These are phyloP conservation scores for Pseudoturritis turrita DNA, from an alignment of 345 rosid species.

Conservation along the genomic window DNA sequence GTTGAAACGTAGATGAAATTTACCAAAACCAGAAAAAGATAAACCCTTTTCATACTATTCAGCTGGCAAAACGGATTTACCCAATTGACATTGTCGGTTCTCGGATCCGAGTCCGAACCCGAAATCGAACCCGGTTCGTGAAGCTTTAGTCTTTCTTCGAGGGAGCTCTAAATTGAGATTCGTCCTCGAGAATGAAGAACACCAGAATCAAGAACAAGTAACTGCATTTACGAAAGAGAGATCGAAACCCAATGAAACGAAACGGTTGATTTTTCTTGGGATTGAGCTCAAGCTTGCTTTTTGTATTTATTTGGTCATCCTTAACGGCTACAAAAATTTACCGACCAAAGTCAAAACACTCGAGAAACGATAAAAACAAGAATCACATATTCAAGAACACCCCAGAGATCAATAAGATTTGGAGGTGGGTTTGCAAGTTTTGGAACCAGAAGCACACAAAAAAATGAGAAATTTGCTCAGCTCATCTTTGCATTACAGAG, in stretches of 20 bases:
- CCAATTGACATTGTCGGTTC: slow-evolving; percentile 63
- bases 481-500: slow-evolving; percentile 9
- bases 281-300: slow-evolving; percentile 20
- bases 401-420: neutral
- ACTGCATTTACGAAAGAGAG: slow-evolving; percentile 34
- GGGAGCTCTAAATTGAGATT: neutral
- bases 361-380: slow-evolving; percentile 18
- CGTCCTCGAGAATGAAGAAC: neutral
- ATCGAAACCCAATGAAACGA: slow-evolving; percentile 5
- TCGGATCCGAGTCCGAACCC: slow-evolving; percentile 10
- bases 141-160: neutral
- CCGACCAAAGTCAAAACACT: slow-evolving; percentile 29
- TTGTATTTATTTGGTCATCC: slow-evolving; percentile 14
- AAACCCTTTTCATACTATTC: slow-evolving; percentile 56
- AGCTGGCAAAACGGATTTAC: slow-evolving; percentile 40
- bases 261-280: slow-evolving; percentile 26
- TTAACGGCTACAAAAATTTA: slow-evolving; percentile 17
- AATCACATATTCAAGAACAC: neutral
- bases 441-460: neutral
- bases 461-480: neutral
- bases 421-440: neutral
- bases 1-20: slow-evolving; percentile 32
- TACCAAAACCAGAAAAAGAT: slow-evolving; percentile 46
- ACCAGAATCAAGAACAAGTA: slow-evolving; percentile 31
- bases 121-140: slow-evolving; percentile 9